Percentiles rank a stretch among this genome's conserved stretches.
Evolutionary conservation across 345 rosid species (phyloP).

Genomic region (Capsella bursapastoris): DNA sequence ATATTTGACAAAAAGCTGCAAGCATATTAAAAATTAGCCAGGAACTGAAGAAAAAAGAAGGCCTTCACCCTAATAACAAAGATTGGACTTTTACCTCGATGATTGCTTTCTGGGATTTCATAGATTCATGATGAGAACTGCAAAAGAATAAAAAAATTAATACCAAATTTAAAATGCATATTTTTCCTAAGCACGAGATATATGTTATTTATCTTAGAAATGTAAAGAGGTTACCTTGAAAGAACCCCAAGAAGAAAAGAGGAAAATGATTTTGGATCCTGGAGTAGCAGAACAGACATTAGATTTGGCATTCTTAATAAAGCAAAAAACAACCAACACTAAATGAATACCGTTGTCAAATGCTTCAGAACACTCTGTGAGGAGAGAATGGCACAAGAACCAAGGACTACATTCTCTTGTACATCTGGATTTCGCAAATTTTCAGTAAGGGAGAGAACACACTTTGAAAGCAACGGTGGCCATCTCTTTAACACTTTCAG

Average conservation of each 20-base stretch:
- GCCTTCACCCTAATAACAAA: slow-evolving; percentile 1
- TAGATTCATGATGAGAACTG: slow-evolving; percentile 94
- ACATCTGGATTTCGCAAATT: slow-evolving; percentile 67
- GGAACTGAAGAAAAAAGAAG: slow-evolving; percentile 6
- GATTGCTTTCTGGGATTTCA: slow-evolving; percentile 94
- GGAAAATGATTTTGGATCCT: slow-evolving; percentile 87
- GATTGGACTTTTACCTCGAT: slow-evolving; percentile 67
- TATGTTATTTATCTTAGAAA: slow-evolving; percentile 19
- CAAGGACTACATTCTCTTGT: slow-evolving; percentile 81
- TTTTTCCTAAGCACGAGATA: slow-evolving; percentile 15
- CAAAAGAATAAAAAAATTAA: slow-evolving; percentile 41
- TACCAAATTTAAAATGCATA: slow-evolving; percentile 19
- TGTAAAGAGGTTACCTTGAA: slow-evolving; percentile 64
- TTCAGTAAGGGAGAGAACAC: slow-evolving; percentile 70
- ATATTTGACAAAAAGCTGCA: slow-evolving; percentile 98
- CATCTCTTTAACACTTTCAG: slow-evolving; percentile 93
- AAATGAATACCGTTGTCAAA: slow-evolving; percentile 74
- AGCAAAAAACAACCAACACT: slow-evolving; percentile 33
- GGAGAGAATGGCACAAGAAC: slow-evolving; percentile 92
- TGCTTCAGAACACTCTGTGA: slow-evolving; percentile 95
- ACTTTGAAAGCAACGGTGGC: slow-evolving; percentile 88
- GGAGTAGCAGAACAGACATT: slow-evolving; percentile 47
- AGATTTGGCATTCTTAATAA: slow-evolving; percentile 32
- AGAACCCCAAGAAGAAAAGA: slow-evolving; percentile 85
- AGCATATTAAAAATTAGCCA: slow-evolving; percentile 29